A percentile compares a stretch with the other conserved stretches of the same genome.
These are phyloP conservation scores for Apiotrichum siamense DNA, from an alignment of 1,284 basidiomycete species.

Conservation along the genomic window DNA sequence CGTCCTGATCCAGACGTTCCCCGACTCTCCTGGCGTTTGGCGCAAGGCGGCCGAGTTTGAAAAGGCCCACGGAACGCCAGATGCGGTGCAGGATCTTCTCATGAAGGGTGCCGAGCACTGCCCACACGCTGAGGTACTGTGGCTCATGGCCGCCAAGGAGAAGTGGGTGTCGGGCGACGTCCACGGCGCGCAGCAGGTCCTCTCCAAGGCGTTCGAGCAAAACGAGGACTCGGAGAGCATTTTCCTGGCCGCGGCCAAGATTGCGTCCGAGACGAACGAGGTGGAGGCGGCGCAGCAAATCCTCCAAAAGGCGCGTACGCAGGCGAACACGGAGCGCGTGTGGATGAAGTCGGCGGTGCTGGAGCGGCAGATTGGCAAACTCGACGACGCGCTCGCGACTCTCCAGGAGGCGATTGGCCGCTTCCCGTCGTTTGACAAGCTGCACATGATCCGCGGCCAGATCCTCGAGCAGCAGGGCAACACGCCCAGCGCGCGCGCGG, in stretches of 20 bases:
- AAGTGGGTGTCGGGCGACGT: constrained; percentile 87
- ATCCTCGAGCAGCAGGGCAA: constrained; percentile 61
- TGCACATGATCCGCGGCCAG: constrained; percentile 96
- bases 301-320: constrained; percentile 76
- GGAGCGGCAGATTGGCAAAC: constrained; percentile 77
- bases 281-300: constrained; percentile 76
- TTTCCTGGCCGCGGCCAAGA: constrained; percentile 93
- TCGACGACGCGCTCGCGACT: constrained; percentile 66
- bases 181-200: constrained; percentile 73
- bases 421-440: constrained; percentile 80
- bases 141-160: constrained; percentile 96
- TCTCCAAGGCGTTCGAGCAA: constrained; percentile 84
- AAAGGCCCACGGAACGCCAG: constrained; percentile 76
- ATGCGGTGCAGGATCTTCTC: constrained; percentile 75
- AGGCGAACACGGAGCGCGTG: constrained; percentile 85
- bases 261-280: constrained; percentile 91
- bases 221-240: constrained; percentile 96
- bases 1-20: constrained; percentile 86
- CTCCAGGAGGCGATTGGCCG: constrained; percentile 67
- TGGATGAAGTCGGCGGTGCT: constrained; percentile 99
- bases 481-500: constrained; percentile 61
- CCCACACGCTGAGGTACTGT: constrained; percentile 89
- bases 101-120: constrained; percentile 77
- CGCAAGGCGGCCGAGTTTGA: constrained; percentile 84
- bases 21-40: constrained; percentile 78